Conservation (phyloP, 169 alveolate genomes). For the Plasmodium knowlesi region DNA sequence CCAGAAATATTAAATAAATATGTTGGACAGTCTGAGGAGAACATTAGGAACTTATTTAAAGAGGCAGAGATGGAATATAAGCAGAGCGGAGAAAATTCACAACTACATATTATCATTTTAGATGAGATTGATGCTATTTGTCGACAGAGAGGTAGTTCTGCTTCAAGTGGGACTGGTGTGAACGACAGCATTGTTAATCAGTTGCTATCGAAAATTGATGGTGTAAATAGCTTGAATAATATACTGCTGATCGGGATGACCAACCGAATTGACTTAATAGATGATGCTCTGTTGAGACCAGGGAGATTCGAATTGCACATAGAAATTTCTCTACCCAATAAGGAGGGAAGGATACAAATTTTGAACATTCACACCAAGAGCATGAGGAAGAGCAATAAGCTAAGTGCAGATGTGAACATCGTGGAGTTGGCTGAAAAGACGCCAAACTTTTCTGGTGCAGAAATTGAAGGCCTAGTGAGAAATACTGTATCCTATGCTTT, state of each 20-base stretch:
- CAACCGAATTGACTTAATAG: slow-evolving; percentile 98
- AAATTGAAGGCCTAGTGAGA: slow-evolving; percentile 96
- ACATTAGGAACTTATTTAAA: slow-evolving; percentile 96
- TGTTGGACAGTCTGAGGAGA: slow-evolving; percentile 99
- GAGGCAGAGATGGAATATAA: slow-evolving; percentile 98
- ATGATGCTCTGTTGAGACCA: slow-evolving; percentile 99
- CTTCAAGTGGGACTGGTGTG: slow-evolving; percentile 94
- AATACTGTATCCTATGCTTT: slow-evolving; percentile 96
- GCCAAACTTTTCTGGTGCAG: slow-evolving; percentile 99
- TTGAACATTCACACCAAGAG: slow-evolving; percentile 97
- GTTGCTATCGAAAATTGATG: slow-evolving; percentile 98
- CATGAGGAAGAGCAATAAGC: slow-evolving; percentile 85
- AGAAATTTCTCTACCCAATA: slow-evolving; percentile 99
- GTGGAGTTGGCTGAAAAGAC: slow-evolving; percentile 93
- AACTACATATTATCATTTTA: slow-evolving; percentile 97
- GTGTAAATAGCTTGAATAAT: slow-evolving; percentile 98
- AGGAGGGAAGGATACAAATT: slow-evolving; percentile 96
- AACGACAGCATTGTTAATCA: slow-evolving; percentile 99
- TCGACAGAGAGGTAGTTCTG: slow-evolving; percentile 95
- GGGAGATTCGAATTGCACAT: slow-evolving; percentile 99
- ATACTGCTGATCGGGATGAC: slow-evolving; percentile 99
- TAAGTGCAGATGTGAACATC: slow-evolving; percentile 92
- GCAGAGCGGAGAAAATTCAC: slow-evolving; percentile 95
- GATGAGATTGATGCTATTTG: slow-evolving; percentile 99
- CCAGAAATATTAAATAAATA: slow-evolving; percentile 95